phyloP scores from a whole-genome alignment of 305 asterid genomes.

The Rubia peregrina region DNA sequence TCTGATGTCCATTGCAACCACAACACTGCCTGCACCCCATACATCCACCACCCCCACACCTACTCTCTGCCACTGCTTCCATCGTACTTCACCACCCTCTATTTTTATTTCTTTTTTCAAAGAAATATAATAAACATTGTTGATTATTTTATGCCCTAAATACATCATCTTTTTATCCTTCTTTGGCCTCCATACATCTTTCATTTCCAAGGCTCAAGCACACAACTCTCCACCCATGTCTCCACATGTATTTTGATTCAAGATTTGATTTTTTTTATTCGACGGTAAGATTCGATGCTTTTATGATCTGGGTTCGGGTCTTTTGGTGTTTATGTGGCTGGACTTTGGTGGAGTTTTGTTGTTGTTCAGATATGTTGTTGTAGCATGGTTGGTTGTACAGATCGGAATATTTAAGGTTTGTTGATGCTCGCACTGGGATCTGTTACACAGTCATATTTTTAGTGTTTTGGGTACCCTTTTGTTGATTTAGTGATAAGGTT shows the following conservation, averaged over 20 bases:
- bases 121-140: no score
- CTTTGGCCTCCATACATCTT: constrained; percentile 15
- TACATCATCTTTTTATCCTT: not conserved
- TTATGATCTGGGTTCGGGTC: not conserved
- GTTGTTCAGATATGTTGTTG: constrained; percentile 33
- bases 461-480: not conserved
- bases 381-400: constrained; percentile 14
- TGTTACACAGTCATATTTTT: constrained; percentile 9
- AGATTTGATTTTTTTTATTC: constrained; percentile 21
- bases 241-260: constrained; percentile 1
- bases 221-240: not conserved
- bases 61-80: no score
- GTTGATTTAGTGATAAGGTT: not conserved
- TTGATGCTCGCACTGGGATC: not conserved
- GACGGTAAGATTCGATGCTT: constrained; percentile 16
- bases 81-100: no score
- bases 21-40: no score
- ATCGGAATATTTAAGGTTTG: constrained; percentile 13
- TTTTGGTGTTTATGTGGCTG: constrained; percentile 13
- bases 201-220: not conserved
- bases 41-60: no score
- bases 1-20: no score
- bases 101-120: no score
- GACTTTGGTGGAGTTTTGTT: constrained; percentile 9
- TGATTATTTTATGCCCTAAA: constrained; percentile 19